Base-by-base conservation (phyloP, 768 basidiomycete species). In the Leccinum boreale region DNA sequence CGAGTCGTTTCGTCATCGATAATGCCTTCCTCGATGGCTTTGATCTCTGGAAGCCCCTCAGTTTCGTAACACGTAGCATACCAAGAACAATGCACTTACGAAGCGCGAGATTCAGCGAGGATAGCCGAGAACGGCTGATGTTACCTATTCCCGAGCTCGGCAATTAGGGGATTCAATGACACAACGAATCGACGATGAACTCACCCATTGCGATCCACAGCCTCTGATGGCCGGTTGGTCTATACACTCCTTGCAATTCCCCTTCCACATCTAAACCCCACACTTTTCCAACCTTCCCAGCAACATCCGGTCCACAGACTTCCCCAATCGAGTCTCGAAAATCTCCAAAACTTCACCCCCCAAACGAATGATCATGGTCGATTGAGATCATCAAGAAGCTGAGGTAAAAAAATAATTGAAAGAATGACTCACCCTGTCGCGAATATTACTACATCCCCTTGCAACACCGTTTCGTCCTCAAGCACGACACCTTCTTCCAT, bases 261-360 rank as follows among this genome's bases (percentile, higher is more conserved):
- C 86, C 85, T 71, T 92, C 85, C 44, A 74, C 70, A 67, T 87
- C 79, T 56, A 90, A 63, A 35, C 87, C 83, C 89, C 87, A 84
- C 12, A 87, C 69, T n/a, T 77, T 74, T 53, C 79, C 77, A 57
- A 85, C 73, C 66, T 76, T 73, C 39, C 73, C 59, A 2, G 72
- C 76, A 11, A 82, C 66, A 21, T 79, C 76, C 3, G 78, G 69
- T 0, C 81, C 84, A 53, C 81, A 79, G 10, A 87, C 69, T 23
- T 71, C 65, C 53, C 67, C 67, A 26, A 83, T 65, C 10, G 76
- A 71, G 11, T 70, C 67, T 21, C 70, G 71, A 4, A 78, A 62
- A 62, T 82, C 77, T 9, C 79, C 80, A 57, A 79, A 78, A 0
- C 82, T 85, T 61, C 15, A 48, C 5, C 39, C 10, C 44, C 19